Evolutionary conservation across 345 rosid genomes (phyloP), one percentile per base, ranked within the genome.

Genomic region (Draba incana): DNA sequence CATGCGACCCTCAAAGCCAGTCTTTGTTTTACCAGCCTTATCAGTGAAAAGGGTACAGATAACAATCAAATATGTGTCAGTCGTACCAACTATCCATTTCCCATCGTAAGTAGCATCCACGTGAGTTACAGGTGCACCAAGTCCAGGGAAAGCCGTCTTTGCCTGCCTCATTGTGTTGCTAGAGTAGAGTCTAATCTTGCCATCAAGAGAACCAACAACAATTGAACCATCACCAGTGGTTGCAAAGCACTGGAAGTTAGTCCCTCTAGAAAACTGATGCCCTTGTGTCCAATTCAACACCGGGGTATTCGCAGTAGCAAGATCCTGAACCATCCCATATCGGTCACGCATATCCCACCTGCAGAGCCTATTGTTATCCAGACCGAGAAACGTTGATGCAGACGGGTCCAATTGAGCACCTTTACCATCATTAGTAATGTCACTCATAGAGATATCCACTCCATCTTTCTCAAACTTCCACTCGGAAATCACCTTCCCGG

Each of bases 341-440:
- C 85, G 77, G 43, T 91, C 99, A 64, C 99, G 96, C 98, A 94
- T 94, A 75, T 94, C 99, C 99, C 99, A 94, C 78, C 99, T 83
- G 58, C 99, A 91, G 69, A 94, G 98, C 81, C 95, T 82, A 71
- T 89, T 94, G 73, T 89, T 87, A 78, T 94, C 99, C 75, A 94
- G 62, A 60, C 99, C 99, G 69, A 92, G 83, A 78, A 94, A 92
- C 6, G 99, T 91, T 0, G 99, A 88, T 11, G 98, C 97, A 35
- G 98, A 81, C 13, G 99, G 98, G 72, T 94, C 98, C 89, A 94
- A 69, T 71, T 94, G 99, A 4, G 88, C 92, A 27, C 93, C 96
- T 81, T 94, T 94, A 64, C 88, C 86, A 74, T 94, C 99, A 75
- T 94, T 94, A 10, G 83, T 71, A 55, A 94, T 94, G 64, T 94